A percentile compares a stretch with the other conserved stretches of the same genome.
Evolutionary conservation across 805 yeast genomes (phyloP).

Genomic region (Geotrichum ghanense): DNA sequence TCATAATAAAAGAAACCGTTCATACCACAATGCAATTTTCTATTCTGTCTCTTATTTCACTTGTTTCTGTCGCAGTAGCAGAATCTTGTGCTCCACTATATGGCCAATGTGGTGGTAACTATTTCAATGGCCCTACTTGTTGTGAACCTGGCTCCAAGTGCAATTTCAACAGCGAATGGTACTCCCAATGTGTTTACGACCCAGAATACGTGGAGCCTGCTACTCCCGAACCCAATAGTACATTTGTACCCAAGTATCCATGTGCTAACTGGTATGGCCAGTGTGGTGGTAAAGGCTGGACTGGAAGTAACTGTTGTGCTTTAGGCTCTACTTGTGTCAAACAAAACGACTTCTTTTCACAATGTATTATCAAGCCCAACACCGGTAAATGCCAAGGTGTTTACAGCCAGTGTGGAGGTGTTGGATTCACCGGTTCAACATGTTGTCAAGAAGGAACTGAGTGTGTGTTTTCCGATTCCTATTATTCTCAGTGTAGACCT

Average conservation of each 20-base stretch:
- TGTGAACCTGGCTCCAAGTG: background rate
- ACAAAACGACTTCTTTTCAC: background rate
- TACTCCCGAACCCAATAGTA: no score
- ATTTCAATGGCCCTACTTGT: background rate
- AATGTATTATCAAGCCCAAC: background rate
- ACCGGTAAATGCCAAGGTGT: background rate
- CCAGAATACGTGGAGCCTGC: no score
- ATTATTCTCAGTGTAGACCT: background rate
- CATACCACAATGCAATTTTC: background rate
- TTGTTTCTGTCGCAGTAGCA: background rate
- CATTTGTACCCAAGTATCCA: background rate
- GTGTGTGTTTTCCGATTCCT: background rate
- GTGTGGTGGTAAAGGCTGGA: slow-evolving; percentile 1
- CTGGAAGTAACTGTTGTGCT: background rate
- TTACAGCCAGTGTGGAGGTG: background rate
- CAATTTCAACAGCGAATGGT: background rate
- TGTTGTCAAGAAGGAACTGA: background rate
- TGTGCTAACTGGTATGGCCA: slow-evolving; percentile 1
- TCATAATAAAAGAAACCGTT: no score
- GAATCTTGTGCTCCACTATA: background rate
- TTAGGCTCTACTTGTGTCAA: background rate
- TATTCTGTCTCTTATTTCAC: background rate
- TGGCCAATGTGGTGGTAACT: slow-evolving; percentile 1
- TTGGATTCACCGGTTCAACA: background rate
- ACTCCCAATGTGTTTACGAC: background rate